Base-by-base conservation (phyloP, 1,284 basidiomycete species). In the Irpex lacteus region DNA sequence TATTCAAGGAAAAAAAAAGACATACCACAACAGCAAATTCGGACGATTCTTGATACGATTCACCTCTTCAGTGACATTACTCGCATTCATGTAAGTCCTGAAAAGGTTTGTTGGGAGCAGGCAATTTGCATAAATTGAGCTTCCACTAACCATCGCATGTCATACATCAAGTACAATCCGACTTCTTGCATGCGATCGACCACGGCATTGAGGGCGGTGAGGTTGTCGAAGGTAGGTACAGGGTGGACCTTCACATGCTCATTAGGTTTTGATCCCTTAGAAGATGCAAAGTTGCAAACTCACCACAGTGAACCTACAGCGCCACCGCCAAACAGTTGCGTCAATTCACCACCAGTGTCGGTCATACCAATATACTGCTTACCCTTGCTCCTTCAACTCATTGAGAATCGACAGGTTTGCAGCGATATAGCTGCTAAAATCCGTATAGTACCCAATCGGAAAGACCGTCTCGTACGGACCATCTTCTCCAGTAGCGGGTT, bases 161-260 rank as follows among this genome's bases (percentile, higher is more conserved):
- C 89, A 65, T 92, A 92, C 84, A 92, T 90, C 57, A 90, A 78
- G 70, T 88, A 92, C 8, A 93, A 70, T 0, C 89, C 90, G 1
- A 86, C 82, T 67, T 87, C 80, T 72, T 91, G 84, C 87, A 92
- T 91, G 54, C 82, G 78, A 70, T 91, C 86, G 6, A 91, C 70
- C 21, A 91, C 84, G 54, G 80, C 67, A 36, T 84, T 79, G 0
- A 91, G 75, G 0, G 80, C 80, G 0, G 86, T 87, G 53, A 84
- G 63, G 68, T 90, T 87, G 66, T 80, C 79, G 65, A 85, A 91
- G 0, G 82, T 75, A 0, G 91, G 89, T 7, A 89, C 76, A 1
- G 88, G 85, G 68, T 92, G 90, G 32, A 91, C 82, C 82, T 85
- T 59, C 60, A 60, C 63, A 50, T 63, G 37, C 52, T 63, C 19